phyloP scores from a whole-genome alignment of 768 basidiomycete genomes.

The Clavaria fumosa region DNA sequence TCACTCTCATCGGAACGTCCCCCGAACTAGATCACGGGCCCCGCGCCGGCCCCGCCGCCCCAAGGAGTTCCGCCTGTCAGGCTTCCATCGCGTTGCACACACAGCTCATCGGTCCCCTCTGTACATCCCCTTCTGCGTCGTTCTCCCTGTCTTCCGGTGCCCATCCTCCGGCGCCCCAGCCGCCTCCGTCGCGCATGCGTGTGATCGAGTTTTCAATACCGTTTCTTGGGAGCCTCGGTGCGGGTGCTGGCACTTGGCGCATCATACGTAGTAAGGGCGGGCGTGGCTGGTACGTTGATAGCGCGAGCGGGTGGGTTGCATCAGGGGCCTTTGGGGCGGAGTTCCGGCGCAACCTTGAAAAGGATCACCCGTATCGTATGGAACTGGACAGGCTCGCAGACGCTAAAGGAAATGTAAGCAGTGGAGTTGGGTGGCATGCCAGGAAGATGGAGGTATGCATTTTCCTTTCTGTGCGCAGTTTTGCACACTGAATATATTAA shows the following conservation, averaged over 20 bases:
- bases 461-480: conserved; percentile 9
- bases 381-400: conserved; percentile 62
- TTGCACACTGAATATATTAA: too few relatives aligned
- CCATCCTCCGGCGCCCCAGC: conserved; percentile 19
- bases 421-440: conserved; percentile 88
- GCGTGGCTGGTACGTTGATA: conserved; percentile 89
- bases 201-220: conserved; percentile 74
- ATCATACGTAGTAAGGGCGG: conserved; percentile 87
- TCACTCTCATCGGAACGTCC: conserved; percentile 65
- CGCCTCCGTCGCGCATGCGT: conserved; percentile 57
- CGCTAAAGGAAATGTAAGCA: conserved; percentile 80
- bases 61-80: conserved; percentile 24
- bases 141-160: conserved; percentile 16
- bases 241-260: conserved; percentile 75
- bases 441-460: conserved; percentile 94
- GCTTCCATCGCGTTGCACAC: conserved; percentile 66
- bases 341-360: conserved; percentile 41
- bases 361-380: conserved; percentile 48
- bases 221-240: conserved; percentile 56
- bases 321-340: too few relatives aligned
- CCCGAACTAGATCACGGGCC: conserved; percentile 54
- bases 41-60: conserved; percentile 21
- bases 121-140: conserved; percentile 61
- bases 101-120: conserved; percentile 64
- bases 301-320: conserved; percentile 71